Evolutionary conservation across 495 filamentous ascomycete genomes (phyloP).

Genomic region (Neurospora tetraspora): DNA sequence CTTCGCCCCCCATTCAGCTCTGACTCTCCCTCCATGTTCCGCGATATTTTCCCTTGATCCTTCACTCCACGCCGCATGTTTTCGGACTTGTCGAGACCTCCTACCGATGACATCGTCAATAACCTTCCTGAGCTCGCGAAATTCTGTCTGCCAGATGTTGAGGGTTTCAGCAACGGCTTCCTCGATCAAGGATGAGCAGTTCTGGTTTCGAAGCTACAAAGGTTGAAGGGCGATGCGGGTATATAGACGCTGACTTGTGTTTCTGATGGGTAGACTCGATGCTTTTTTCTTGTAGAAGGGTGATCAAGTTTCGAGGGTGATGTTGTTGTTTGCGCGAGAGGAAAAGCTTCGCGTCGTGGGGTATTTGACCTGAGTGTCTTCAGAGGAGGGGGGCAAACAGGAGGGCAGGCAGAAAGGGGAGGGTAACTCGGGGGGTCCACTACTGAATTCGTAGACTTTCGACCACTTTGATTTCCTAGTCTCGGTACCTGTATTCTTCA

Average conservation of each 20-base stretch:
- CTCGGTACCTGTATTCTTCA: background rate
- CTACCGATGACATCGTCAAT: background rate
- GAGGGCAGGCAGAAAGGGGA: background rate
- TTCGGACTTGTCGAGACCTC: background rate
- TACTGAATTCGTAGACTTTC: background rate
- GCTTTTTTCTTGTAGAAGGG: background rate
- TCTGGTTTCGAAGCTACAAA: background rate
- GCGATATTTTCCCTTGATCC: background rate
- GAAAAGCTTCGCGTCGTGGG: background rate
- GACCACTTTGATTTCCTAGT: background rate
- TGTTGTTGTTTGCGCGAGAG: background rate
- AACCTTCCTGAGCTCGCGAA: too few species aligned
- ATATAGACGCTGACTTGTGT: background rate
- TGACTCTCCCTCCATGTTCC: background rate
- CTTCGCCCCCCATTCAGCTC: background rate
- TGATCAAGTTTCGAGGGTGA: background rate
- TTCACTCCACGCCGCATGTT: background rate
- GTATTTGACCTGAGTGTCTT: background rate
- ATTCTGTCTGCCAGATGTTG: too few species aligned
- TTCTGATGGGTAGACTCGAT: background rate
- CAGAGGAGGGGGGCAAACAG: background rate
- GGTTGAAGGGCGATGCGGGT: background rate
- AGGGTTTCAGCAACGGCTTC: too few species aligned
- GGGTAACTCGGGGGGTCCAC: background rate
- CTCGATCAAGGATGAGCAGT: background rate